phyloP scores from a whole-genome alignment of 2,329 filamentous ascomycete genomes.

The Capronia epimyces region DNA sequence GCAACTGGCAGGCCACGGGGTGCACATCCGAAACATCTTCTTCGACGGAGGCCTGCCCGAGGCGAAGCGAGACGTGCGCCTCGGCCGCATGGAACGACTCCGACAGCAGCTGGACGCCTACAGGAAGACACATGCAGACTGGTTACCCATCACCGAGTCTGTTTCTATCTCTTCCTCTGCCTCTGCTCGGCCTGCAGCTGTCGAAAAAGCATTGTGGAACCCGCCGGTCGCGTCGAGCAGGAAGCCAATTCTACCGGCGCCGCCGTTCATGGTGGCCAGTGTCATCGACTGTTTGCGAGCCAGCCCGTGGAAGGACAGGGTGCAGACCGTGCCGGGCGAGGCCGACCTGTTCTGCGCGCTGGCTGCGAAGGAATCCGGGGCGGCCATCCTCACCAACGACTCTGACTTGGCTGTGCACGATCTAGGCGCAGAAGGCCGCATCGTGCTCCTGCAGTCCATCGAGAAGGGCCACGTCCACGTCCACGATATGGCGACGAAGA shows the following conservation, averaged over 20 bases:
- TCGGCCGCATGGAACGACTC: slow-evolving; percentile 55
- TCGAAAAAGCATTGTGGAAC: slow-evolving; percentile 19
- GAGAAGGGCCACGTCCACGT: slow-evolving; percentile 32
- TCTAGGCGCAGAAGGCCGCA: slow-evolving; percentile 55
- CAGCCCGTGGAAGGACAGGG: slow-evolving; percentile 36
- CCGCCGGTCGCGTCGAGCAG: slow-evolving; percentile 14
- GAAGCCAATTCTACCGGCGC: slow-evolving; percentile 44
- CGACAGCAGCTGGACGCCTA: slow-evolving; percentile 52
- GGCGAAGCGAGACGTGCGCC: slow-evolving; percentile 58
- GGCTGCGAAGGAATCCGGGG: slow-evolving; percentile 51
- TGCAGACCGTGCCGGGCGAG: slow-evolving; percentile 69
- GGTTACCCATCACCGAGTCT: neutral
- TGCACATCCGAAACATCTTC: slow-evolving; percentile 57
- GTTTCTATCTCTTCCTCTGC: no score
- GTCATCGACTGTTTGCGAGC: slow-evolving; percentile 55
- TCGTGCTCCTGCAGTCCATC: slow-evolving; percentile 65
- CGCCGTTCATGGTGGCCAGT: slow-evolving; percentile 69
- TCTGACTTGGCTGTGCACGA: slow-evolving; percentile 77
- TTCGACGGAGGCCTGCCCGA: slow-evolving; percentile 79
- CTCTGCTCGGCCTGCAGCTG: neutral
- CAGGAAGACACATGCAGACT: slow-evolving; percentile 10
- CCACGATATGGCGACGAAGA: neutral
- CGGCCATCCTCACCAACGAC: slow-evolving; percentile 70
- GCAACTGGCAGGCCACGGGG: slow-evolving; percentile 49
- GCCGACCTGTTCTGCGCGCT: slow-evolving; percentile 76